Evolutionary conservation across 2,329 filamentous ascomycete species (phyloP).

Genomic region (Aspergillus eucalypticola): DNA sequence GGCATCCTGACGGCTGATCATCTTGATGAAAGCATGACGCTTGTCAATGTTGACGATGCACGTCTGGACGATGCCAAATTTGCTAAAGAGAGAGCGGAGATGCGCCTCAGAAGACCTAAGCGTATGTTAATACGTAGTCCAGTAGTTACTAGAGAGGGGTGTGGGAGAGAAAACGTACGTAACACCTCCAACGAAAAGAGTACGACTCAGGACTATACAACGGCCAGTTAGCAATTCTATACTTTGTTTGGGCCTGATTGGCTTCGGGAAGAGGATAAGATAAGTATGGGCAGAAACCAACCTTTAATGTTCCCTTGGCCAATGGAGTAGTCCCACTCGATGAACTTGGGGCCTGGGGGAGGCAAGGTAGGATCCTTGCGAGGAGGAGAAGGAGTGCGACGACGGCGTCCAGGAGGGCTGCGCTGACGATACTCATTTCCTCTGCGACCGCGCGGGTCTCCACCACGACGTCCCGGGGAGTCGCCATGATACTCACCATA

Average conservation of each 20-base stretch:
- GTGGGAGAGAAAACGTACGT: slow-evolving; percentile 60
- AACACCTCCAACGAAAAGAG: slow-evolving; percentile 93
- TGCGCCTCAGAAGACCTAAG: slow-evolving; percentile 73
- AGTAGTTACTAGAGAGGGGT: too few species aligned
- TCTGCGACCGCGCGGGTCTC: slow-evolving; percentile 56
- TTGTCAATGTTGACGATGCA: slow-evolving; percentile 99
- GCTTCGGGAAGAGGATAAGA: background rate
- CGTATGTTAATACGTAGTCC: slow-evolving; percentile 18
- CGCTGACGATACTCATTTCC: slow-evolving; percentile 78
- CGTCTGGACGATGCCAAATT: slow-evolving; percentile 86
- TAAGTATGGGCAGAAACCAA: slow-evolving; percentile 25
- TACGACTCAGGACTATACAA: slow-evolving; percentile 76
- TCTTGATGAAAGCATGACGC: slow-evolving; percentile 97
- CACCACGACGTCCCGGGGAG: slow-evolving; percentile 62
- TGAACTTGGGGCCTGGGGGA: slow-evolving; percentile 66
- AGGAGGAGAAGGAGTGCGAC: slow-evolving; percentile 62
- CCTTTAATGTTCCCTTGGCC: slow-evolving; percentile 77
- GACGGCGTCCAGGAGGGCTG: slow-evolving; percentile 71
- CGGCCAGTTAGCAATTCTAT: slow-evolving; percentile 15
- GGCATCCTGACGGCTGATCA: slow-evolving; percentile 86
- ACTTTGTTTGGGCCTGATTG: background rate
- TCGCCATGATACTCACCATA: slow-evolving; percentile 73
- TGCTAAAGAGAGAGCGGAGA: slow-evolving; percentile 75
- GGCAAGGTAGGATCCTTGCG: slow-evolving; percentile 46
- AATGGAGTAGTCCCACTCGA: slow-evolving; percentile 75